Conservation (phyloP, 2,329 filamentous ascomycete species). For the Talaromyces piceae region DNA sequence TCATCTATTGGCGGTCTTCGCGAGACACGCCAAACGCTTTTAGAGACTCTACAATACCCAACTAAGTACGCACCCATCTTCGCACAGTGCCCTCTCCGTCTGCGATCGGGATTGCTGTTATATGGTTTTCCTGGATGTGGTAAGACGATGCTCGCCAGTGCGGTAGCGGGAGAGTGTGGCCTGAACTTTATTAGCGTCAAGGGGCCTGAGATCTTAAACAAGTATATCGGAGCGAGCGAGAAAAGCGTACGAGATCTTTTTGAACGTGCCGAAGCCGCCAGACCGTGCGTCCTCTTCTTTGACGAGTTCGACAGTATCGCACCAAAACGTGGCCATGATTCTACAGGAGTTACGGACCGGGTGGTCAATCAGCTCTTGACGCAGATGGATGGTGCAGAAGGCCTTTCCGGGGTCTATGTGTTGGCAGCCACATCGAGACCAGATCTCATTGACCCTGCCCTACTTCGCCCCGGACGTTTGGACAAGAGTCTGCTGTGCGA, state of each 20-base stretch:
- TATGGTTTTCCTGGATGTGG: slow-evolving; percentile 96
- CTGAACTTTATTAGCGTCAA: slow-evolving; percentile 99
- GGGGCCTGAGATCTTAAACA: slow-evolving; percentile 95
- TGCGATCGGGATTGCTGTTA: slow-evolving; percentile 83
- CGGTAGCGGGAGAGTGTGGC: slow-evolving; percentile 94
- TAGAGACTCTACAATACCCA: slow-evolving; percentile 93
- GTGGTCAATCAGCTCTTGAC: slow-evolving; percentile 98
- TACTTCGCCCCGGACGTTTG: slow-evolving; percentile 81
- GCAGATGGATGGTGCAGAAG: slow-evolving; percentile 98
- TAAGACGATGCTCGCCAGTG: slow-evolving; percentile 90
- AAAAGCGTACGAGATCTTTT: slow-evolving; percentile 95
- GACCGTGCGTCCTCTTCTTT: slow-evolving; percentile 93
- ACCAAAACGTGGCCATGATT: slow-evolving; percentile 93
- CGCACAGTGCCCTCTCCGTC: slow-evolving; percentile 85
- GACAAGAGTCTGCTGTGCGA: slow-evolving; percentile 92
- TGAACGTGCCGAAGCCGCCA: slow-evolving; percentile 78
- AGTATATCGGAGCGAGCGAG: slow-evolving; percentile 96
- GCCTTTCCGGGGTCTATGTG: slow-evolving; percentile 89
- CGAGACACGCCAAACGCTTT: slow-evolving; percentile 78
- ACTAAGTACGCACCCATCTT: slow-evolving; percentile 98
- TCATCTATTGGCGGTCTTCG: slow-evolving; percentile 82
- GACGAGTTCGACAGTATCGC: slow-evolving; percentile 98
- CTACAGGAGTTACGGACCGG: slow-evolving; percentile 94
- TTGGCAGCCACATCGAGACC: slow-evolving; percentile 88
- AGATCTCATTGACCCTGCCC: slow-evolving; percentile 88